Evolutionary conservation across 2,329 filamentous ascomycete species (phyloP), one percentile per base, ranked within the genome.

Genomic region (Claviceps capensis): DNA sequence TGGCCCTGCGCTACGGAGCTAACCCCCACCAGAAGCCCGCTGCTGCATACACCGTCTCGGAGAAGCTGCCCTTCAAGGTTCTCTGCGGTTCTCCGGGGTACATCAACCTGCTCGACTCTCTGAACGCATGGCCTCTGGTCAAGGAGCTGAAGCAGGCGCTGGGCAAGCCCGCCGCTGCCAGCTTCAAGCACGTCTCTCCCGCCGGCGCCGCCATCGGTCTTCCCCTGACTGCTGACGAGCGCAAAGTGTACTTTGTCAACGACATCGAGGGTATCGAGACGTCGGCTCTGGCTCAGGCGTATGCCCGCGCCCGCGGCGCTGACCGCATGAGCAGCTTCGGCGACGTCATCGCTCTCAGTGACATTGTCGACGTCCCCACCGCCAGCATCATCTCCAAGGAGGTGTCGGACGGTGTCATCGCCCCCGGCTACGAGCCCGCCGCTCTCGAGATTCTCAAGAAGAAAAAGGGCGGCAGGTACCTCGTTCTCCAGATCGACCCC

Each of bases 241-340:
- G 87, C 70, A 94, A 95, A 73, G 93, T 96, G 52, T 98, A 95
- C 77, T 96, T 98, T 77, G 93, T 98, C 54, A 88, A 95, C 64
- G 93, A 96, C 65, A 94, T 98, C 62, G 79, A 82, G 55, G 90
- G 88, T 51, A 82, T 98, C 57, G 88, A 95, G 69, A 79, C 79
- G 47, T 97, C 91, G 8, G 78, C 77, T 44, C 81, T 97, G 36
- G 93, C 93, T 23, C 90, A 95, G 72, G 93, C 93, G 41, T 98
- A 98, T 64, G 91, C 93, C 54, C 87, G 93, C 65, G 93, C 93
- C 52, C 84, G 93, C 64, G 93, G 93, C 58, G 90, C 93, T 48
- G 93, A 98, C 73, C 87, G 93, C 62, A 97, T 97, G 93, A 95
- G 89, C 70, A 95, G 88, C 73, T 98, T 97, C 65, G 93, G 93